phyloP scores from a whole-genome alignment of 352 stramenopile species.

The Pythium coloratum region DNA sequence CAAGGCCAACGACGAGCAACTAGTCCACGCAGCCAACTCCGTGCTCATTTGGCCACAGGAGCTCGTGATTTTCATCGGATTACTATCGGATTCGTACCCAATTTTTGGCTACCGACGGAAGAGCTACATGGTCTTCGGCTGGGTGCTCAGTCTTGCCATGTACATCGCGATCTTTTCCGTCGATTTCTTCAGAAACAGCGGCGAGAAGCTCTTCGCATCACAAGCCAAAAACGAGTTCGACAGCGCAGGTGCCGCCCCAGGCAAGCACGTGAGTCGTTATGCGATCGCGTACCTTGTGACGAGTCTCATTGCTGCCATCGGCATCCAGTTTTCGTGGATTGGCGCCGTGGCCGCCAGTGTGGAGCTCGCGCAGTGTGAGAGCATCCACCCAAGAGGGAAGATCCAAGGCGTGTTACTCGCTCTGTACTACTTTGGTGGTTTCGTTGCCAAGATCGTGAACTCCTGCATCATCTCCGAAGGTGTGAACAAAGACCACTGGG shows the following conservation, averaged over 20 bases:
- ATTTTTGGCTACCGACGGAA: conserved; percentile 71
- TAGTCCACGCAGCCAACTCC: conserved; percentile 24
- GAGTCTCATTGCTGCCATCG: conserved; percentile 5
- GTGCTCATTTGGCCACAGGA: conserved; percentile 47
- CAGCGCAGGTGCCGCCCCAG: no score
- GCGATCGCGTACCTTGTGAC: neutral
- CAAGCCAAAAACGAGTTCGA: neutral
- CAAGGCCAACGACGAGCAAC: conserved; percentile 14
- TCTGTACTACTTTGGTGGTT: conserved; percentile 11
- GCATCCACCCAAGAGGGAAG: conserved; percentile 8
- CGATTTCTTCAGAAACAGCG: conserved; percentile 9
- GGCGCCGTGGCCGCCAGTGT: conserved; percentile 10
- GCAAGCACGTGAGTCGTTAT: neutral
- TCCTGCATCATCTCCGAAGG: neutral
- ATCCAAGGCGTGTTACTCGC: conserved; percentile 13
- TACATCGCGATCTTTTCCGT: conserved; percentile 17
- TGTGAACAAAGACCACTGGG: neutral
- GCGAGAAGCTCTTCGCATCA: neutral
- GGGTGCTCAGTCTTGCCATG: conserved; percentile 23
- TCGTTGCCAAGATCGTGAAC: neutral
- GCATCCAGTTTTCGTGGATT: conserved; percentile 21
- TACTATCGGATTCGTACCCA: conserved; percentile 68
- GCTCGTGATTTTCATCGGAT: conserved; percentile 68
- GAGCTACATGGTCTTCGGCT: conserved; percentile 75
- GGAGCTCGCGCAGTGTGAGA: conserved; percentile 27